These are phyloP conservation scores for Tuber calosporum DNA, from an alignment of 495 filamentous ascomycete genomes.

Conservation along the genomic window DNA sequence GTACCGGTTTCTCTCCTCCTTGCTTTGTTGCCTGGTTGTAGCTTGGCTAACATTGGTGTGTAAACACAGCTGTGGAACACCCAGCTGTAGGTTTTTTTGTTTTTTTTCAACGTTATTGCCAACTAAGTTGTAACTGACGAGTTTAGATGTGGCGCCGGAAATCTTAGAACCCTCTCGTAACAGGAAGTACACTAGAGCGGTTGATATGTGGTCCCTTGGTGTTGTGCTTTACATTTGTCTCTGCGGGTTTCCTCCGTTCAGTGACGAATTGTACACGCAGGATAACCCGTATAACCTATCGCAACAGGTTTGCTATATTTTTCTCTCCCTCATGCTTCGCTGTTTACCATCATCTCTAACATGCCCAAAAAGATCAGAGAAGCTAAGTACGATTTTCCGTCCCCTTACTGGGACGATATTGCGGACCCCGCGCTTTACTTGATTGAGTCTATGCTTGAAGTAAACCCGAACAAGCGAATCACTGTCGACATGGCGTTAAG, in stretches of 20 bases:
- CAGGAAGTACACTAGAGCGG: constrained; percentile 86
- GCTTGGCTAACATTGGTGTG: constrained; percentile 18
- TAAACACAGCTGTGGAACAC: constrained; percentile 68
- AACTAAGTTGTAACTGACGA: constrained; percentile 19
- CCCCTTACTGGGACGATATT: constrained; percentile 94
- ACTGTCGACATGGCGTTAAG: constrained; percentile 83
- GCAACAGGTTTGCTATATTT: constrained; percentile 47
- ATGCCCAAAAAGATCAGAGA: constrained; percentile 61
- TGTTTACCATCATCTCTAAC: neutral
- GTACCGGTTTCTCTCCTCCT: constrained; percentile 39
- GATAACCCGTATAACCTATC: constrained; percentile 79
- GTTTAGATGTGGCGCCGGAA: constrained; percentile 82
- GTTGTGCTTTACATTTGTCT: constrained; percentile 99
- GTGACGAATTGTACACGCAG: constrained; percentile 72
- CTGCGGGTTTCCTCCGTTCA: constrained; percentile 96
- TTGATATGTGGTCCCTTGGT: constrained; percentile 94
- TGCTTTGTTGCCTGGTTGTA: neutral
- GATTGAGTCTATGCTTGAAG: constrained; percentile 90
- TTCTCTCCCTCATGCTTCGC: too few relatives aligned
- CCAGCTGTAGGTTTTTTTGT: constrained; percentile 59
- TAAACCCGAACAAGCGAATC: constrained; percentile 72
- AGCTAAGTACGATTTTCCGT: constrained; percentile 87
- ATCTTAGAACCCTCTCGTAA: constrained; percentile 71
- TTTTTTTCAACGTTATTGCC: neutral
- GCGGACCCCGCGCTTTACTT: constrained; percentile 84